Percentiles rank a stretch among this genome's conserved stretches.
Conservation (phyloP, 2,329 filamentous ascomycete species). For the Neonectria faginata region DNA sequence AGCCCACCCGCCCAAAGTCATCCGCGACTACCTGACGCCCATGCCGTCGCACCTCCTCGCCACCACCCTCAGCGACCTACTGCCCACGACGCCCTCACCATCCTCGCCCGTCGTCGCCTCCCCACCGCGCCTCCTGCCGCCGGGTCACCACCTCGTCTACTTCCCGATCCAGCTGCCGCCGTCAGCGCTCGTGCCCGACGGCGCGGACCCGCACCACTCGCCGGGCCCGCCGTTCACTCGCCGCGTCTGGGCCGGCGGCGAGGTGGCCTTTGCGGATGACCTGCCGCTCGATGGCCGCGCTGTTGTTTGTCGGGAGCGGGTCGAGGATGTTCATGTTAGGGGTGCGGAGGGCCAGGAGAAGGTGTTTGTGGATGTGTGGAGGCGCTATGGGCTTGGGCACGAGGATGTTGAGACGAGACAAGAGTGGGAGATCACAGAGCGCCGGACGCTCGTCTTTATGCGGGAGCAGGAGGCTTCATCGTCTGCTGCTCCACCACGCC, state of each 20-base stretch:
- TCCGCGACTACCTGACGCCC: conserved; percentile 63
- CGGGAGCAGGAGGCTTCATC: conserved; percentile 45
- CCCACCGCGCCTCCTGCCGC: conserved; percentile 60
- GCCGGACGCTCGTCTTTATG: conserved; percentile 66
- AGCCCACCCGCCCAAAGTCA: conserved; percentile 49
- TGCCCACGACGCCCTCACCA: conserved; percentile 48
- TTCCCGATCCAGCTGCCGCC: conserved; percentile 78
- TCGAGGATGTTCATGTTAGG: conserved; percentile 54
- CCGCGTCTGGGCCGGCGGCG: conserved; percentile 91
- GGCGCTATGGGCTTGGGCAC: conserved; percentile 55
- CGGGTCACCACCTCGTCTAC: conserved; percentile 86
- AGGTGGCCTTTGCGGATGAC: conserved; percentile 63
- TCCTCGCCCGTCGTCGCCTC: conserved; percentile 34
- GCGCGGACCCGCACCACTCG: conserved; percentile 83
- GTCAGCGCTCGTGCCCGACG: conserved; percentile 78
- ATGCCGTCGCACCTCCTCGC: conserved; percentile 74
- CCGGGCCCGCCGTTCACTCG: conserved; percentile 79
- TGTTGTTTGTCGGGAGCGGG: conserved; percentile 59
- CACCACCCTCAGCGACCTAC: conserved; percentile 68
- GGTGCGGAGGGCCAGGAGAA: conserved; percentile 54
- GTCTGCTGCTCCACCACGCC: conserved; percentile 28
- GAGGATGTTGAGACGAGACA: conserved; percentile 27
- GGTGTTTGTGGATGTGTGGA: conserved; percentile 64
- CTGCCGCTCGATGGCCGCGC: conserved; percentile 55
- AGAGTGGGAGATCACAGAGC: conserved; percentile 57